Percentiles rank a stretch among this genome's conserved stretches.
Conservation (phyloP, 2,329 filamentous ascomycete species). For the Aspergillus phoenicis region DNA sequence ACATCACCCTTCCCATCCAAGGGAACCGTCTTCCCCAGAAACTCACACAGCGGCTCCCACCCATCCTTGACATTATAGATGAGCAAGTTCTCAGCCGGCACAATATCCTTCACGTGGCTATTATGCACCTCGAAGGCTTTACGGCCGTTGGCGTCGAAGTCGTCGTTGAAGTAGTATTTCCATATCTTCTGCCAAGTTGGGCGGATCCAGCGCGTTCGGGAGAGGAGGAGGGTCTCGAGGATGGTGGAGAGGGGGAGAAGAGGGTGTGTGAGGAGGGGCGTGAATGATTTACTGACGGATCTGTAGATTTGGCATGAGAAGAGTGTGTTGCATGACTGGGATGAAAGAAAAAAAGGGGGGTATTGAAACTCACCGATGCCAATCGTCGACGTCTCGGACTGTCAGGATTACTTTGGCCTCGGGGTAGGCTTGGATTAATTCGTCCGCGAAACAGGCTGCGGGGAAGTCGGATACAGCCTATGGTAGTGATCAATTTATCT, state of each 20-base stretch:
- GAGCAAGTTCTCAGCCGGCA: constrained; percentile 27
- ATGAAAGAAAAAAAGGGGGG: too few species aligned
- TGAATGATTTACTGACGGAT: too few species aligned
- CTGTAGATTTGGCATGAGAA: too few species aligned
- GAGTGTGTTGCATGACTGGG: too few species aligned
- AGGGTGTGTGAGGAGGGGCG: constrained; percentile 19
- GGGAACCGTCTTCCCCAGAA: constrained; percentile 42
- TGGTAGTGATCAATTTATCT: too few species aligned
- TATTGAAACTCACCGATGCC: constrained; percentile 24
- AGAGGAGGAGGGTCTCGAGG: background rate
- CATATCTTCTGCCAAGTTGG: constrained; percentile 11
- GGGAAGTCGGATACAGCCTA: constrained; percentile 33
- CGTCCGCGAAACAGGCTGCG: constrained; percentile 35
- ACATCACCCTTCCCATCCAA: background rate
- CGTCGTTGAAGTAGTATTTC: constrained; percentile 12
- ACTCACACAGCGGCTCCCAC: constrained; percentile 50
- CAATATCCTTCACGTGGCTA: constrained; percentile 20
- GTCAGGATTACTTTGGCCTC: constrained; percentile 39
- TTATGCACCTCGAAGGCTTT: constrained; percentile 24
- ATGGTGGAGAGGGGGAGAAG: constrained; percentile 17
- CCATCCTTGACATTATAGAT: constrained; percentile 41
- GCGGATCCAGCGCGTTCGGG: constrained; percentile 11
- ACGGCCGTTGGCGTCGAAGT: constrained; percentile 22
- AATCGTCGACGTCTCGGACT: constrained; percentile 33
- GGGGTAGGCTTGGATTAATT: constrained; percentile 40